phyloP scores from a whole-genome alignment of 208 protist genomes.

The Leishmania arabica region DNA sequence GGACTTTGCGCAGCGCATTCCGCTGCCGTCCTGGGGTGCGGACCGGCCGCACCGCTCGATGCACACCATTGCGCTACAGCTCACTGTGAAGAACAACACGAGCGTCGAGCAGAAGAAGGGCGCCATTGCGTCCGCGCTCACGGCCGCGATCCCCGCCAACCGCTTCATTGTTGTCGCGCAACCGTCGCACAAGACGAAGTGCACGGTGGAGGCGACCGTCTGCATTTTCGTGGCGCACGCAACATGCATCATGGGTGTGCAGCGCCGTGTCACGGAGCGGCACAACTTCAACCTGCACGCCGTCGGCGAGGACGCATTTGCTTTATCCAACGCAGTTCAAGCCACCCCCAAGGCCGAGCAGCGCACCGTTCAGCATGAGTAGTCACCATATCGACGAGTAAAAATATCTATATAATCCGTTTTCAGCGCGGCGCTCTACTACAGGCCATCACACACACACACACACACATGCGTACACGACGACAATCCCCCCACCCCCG shows the following conservation, averaged over 20 bases:
- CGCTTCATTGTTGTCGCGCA: slow-evolving; percentile 73
- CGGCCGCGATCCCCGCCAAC: slow-evolving; percentile 66
- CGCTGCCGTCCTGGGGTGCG: slow-evolving; percentile 16
- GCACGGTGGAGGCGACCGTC: slow-evolving; percentile 39
- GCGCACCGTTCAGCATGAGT: background rate
- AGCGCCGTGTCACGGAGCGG: slow-evolving; percentile 50
- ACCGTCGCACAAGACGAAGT: slow-evolving; percentile 29
- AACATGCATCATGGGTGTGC: slow-evolving; percentile 80
- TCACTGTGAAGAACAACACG: slow-evolving; percentile 88
- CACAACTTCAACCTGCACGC: slow-evolving; percentile 73
- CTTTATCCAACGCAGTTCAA: slow-evolving; percentile 48
- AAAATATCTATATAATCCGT: background rate
- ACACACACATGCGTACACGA: too few species aligned
- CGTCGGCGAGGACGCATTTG: slow-evolving; percentile 53
- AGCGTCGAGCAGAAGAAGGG: slow-evolving; percentile 70
- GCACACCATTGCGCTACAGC: slow-evolving; percentile 54
- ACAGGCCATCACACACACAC: too few species aligned
- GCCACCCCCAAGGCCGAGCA: background rate
- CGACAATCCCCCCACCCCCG: too few species aligned
- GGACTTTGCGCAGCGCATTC: slow-evolving; percentile 24
- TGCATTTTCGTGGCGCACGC: slow-evolving; percentile 65
- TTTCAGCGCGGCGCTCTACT: background rate
- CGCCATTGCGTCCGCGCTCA: slow-evolving; percentile 43
- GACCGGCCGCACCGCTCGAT: slow-evolving; percentile 29
- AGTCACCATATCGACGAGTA: background rate